Percentiles rank a stretch among this genome's conserved stretches.
These are phyloP conservation scores for Cylindrodendrum hubeiense DNA, from an alignment of 2,329 filamentous ascomycete species.

Conservation along the genomic window DNA sequence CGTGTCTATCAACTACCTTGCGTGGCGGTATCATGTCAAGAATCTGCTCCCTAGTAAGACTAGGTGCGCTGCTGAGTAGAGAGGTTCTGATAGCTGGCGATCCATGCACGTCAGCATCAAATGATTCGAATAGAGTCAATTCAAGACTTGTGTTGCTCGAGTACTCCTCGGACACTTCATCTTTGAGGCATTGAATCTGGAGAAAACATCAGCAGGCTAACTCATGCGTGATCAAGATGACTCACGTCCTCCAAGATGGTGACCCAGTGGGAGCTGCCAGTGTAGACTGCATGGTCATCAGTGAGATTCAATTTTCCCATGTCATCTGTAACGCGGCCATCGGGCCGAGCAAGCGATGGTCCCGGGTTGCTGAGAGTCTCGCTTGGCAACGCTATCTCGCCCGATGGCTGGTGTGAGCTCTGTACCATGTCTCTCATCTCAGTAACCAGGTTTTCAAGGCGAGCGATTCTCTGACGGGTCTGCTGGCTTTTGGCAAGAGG, in stretches of 20 bases:
- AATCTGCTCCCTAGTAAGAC: conserved; percentile 22
- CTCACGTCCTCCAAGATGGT: conserved; percentile 20
- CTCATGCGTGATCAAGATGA: not conserved
- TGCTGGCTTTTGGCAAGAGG: conserved; percentile 21
- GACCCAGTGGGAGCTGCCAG: conserved; percentile 20
- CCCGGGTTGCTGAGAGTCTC: not conserved
- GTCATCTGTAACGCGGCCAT: not conserved
- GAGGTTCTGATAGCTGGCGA: not conserved
- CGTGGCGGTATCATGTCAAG: conserved; percentile 27
- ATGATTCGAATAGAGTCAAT: conserved; percentile 3
- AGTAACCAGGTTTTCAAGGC: conserved; percentile 32
- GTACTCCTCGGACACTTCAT: conserved; percentile 11
- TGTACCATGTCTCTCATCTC: conserved; percentile 28
- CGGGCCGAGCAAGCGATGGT: not conserved
- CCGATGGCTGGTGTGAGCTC: not conserved
- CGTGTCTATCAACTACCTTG: conserved; percentile 33
- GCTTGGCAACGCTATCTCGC: not conserved
- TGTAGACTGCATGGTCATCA: conserved; percentile 12
- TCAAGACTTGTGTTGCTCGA: not conserved
- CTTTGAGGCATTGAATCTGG: conserved; percentile 17
- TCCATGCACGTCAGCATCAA: not conserved
- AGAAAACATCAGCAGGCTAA: not conserved
- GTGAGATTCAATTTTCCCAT: conserved; percentile 18
- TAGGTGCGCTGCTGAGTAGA: conserved; percentile 3
- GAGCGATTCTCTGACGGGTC: conserved; percentile 31